These are phyloP conservation scores for Malus fusca DNA, from an alignment of 306 rosid species.

Conservation along the genomic window DNA sequence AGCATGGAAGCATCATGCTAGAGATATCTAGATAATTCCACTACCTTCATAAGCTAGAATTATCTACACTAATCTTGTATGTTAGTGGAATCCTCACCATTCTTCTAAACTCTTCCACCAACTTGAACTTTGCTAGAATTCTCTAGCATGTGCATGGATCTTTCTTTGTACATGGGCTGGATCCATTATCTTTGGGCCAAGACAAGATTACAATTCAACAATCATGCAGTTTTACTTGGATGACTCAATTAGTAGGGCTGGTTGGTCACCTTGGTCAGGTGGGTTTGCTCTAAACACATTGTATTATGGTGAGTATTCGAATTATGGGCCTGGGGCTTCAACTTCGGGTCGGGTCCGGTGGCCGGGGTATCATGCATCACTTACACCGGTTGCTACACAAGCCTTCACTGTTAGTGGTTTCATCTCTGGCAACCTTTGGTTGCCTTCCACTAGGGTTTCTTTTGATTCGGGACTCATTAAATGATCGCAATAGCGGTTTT, in stretches of 20 bases:
- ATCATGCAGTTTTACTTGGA: conserved; percentile 19
- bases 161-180: too few relatives aligned
- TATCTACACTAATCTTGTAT: too few relatives aligned
- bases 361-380: conserved; percentile 22
- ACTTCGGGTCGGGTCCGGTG: conserved; percentile 21
- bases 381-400: conserved; percentile 15
- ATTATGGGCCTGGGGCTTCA: conserved; percentile 29
- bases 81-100: too few relatives aligned
- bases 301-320: conserved; percentile 27
- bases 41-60: too few relatives aligned
- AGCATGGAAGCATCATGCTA: too few relatives aligned
- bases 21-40: too few relatives aligned
- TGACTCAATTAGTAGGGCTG: conserved; percentile 11
- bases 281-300: conserved; percentile 5
- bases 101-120: too few relatives aligned
- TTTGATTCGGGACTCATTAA: conserved; percentile 21
- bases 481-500: neutral
- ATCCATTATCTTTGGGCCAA: too few relatives aligned
- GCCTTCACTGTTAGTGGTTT: conserved; percentile 26
- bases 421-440: conserved; percentile 26
- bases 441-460: conserved; percentile 33
- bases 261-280: conserved; percentile 36
- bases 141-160: too few relatives aligned
- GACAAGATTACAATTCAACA: too few relatives aligned
- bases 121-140: too few relatives aligned